Base-by-base conservation (phyloP, 2,329 filamentous ascomycete genomes). In the Fonsecaea monophora region DNA sequence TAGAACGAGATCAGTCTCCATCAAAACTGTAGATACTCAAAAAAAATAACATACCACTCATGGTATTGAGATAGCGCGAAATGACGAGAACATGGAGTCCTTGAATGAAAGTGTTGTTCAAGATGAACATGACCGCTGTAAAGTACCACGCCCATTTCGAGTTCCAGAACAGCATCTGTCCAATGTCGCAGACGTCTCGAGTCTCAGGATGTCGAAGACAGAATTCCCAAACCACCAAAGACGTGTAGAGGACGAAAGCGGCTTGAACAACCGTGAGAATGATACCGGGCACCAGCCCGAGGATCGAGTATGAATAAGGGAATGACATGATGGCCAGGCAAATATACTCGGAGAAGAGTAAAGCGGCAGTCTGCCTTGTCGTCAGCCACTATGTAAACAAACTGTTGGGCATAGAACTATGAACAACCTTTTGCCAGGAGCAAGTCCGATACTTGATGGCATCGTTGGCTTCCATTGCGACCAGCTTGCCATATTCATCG, bases 331-430 rank as follows among this genome's bases (percentile, higher is more conserved):
- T 97, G 25, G 86, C 86, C 79, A 97, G 81, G 77, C 92, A 96
- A 67, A 97, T 97, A 78, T 97, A 97, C 82, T 97, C 94, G 59
- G 92, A 95, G 80, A 97, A 97, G 60, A 97, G 87, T 72, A 97
- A 78, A 1, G 90, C 92, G 0, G 94, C 92, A 61, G 94, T 97
- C 90, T 90, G 74, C 15, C 13, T 55, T 35, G 42, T 42, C 37
- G 66, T 55, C 38, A 25, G n/a, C 25, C 37, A 34, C 15, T 12
- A n/a, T n/a, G n/a, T 35, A 35, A 25, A 25, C 9, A 21, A 37
- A 8, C 12, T 25, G 48, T 18, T 38, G 7, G 15, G n/a, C 10
- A 21, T 13, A 21, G 21, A 15, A 59, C n/a, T 15, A 9, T 54
- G 34, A 69, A 61, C 32, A 42, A 89, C 88, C 85, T 97, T 97